Evolutionary conservation across 495 filamentous ascomycete genomes (phyloP), one percentile per base, ranked within the genome.

Genomic region (Annulohypoxylon nitens): DNA sequence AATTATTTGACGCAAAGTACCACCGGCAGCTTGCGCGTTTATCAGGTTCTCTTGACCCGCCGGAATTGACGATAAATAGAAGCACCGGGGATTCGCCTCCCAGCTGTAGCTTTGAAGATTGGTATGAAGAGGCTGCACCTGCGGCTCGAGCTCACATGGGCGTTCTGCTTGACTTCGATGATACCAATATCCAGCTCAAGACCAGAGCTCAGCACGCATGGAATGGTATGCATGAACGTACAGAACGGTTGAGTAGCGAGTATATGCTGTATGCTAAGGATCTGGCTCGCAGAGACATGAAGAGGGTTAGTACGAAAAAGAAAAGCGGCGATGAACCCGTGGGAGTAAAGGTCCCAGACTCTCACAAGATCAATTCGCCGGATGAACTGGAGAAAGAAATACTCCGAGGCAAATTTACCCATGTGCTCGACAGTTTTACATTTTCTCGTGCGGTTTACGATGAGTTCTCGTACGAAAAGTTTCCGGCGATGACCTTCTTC

Each of bases 401-500:
- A 2, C 2, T 0, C 11, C 14, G 34, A n/a, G 51, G 3, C 25
- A n/a, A 16, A 8, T 57, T 37, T 16, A 3, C 9, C 39, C 72
- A 70, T 45, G 16, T 85, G 0, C 70, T 93, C 2, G 89, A 92
- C 61, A 84, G 84, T 61, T 92, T 90, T 78, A 80, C 78, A 10
- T 93, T 87, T 71, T 83, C 87, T 59, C 87, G 91, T 0, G 70
- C 92, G 12, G 83, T 93, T 3, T 84, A 92, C 50, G 91, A 93
- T 73, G 91, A 93, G 61, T 93, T 88, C 76, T 88, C 89, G 1
- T 91, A 91, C 71, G 76, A 84, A 39, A 79, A 84, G 12, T 71
- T 80, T 20, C 70, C 81, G 3, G 60, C 77, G 23, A 67, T 64
- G 3, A 61, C 70, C n/a, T 83, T 85, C 66, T 69, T 82, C 25